phyloP scores from a whole-genome alignment of 371 early-diverging fungal genomes.

The Blastocladiella emersonii region DNA sequence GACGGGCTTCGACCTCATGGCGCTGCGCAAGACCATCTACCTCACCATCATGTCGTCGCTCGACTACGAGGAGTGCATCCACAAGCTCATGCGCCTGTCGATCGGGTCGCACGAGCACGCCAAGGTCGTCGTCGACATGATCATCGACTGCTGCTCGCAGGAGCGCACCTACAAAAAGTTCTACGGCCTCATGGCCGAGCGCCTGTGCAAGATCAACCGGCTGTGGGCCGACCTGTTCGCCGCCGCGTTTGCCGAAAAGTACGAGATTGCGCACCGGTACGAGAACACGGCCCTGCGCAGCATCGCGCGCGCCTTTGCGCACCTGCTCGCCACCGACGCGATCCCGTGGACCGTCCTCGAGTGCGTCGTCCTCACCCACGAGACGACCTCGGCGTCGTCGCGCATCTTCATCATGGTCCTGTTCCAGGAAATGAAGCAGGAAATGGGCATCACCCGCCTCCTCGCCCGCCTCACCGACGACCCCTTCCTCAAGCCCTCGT shows the following conservation, averaged over 20 bases:
- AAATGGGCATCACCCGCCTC: slow-evolving; percentile 64
- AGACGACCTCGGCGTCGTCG: slow-evolving; percentile 85
- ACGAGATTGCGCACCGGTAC: slow-evolving; percentile 78
- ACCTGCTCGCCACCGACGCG: slow-evolving; percentile 73
- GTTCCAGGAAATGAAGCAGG: slow-evolving; percentile 78
- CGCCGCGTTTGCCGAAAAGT: slow-evolving; percentile 64
- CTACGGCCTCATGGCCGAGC: slow-evolving; percentile 86
- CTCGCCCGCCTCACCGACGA: slow-evolving; percentile 61
- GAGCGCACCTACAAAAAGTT: slow-evolving; percentile 87
- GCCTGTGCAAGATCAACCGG: slow-evolving; percentile 74
- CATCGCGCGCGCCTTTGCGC: slow-evolving; percentile 81
- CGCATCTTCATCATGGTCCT: slow-evolving; percentile 93
- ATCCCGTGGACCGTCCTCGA: slow-evolving; percentile 73
- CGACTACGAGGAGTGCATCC: slow-evolving; percentile 89
- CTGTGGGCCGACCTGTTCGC: slow-evolving; percentile 68
- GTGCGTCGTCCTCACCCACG: slow-evolving; percentile 70
- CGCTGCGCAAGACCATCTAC: slow-evolving; percentile 83
- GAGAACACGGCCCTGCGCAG: slow-evolving; percentile 90
- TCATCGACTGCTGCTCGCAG: slow-evolving; percentile 92
- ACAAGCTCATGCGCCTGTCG: slow-evolving; percentile 79
- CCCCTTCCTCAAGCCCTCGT: slow-evolving; percentile 38
- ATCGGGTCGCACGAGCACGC: slow-evolving; percentile 62
- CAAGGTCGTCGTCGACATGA: slow-evolving; percentile 86
- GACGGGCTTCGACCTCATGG: slow-evolving; percentile 78
- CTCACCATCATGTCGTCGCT: slow-evolving; percentile 91